Evolutionary conservation across 495 filamentous ascomycete species (phyloP).

Genomic region (Tuber magnatum): DNA sequence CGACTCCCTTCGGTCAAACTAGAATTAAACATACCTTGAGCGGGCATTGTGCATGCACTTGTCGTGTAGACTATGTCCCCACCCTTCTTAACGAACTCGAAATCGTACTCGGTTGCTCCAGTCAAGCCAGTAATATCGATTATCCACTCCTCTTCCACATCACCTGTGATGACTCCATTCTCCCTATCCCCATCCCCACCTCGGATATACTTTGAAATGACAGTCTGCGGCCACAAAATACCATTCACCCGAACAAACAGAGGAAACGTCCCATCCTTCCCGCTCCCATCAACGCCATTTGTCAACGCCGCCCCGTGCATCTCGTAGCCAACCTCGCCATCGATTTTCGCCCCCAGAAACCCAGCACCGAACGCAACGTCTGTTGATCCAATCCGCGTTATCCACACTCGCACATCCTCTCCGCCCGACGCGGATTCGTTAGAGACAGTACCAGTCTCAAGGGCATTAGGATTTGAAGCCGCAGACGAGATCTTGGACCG

Average conservation of each 20-base stretch:
- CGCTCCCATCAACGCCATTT: conserved; percentile 27
- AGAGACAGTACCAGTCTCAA: conserved; percentile 23
- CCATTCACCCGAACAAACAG: conserved; percentile 41
- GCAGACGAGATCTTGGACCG: conserved; percentile 38
- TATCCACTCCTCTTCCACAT: conserved; percentile 38
- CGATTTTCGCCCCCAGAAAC: conserved; percentile 27
- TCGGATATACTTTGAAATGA: conserved; percentile 24
- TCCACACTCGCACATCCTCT: conserved; percentile 38
- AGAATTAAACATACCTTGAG: conserved; percentile 35
- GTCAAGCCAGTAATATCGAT: conserved; percentile 40
- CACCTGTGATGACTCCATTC: conserved; percentile 29
- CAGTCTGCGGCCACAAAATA: conserved; percentile 40
- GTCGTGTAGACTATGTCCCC: conserved; percentile 33
- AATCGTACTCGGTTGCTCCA: conserved; percentile 41
- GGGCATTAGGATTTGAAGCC: conserved; percentile 29
- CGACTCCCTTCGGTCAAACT: neutral
- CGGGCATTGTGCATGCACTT: conserved; percentile 40
- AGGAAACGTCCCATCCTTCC: conserved; percentile 33
- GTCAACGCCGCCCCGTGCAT: conserved; percentile 26
- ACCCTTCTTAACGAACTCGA: conserved; percentile 40
- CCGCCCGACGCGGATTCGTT: conserved; percentile 25
- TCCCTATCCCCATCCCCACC: conserved; percentile 22
- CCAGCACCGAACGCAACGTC: conserved; percentile 36
- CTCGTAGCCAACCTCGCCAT: conserved; percentile 25
- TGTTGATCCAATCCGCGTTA: conserved; percentile 40